A percentile compares a stretch with the other conserved stretches of the same genome.
These are phyloP conservation scores for Cystobasidium onofrii DNA, from an alignment of 768 basidiomycete species.

Conservation along the genomic window DNA sequence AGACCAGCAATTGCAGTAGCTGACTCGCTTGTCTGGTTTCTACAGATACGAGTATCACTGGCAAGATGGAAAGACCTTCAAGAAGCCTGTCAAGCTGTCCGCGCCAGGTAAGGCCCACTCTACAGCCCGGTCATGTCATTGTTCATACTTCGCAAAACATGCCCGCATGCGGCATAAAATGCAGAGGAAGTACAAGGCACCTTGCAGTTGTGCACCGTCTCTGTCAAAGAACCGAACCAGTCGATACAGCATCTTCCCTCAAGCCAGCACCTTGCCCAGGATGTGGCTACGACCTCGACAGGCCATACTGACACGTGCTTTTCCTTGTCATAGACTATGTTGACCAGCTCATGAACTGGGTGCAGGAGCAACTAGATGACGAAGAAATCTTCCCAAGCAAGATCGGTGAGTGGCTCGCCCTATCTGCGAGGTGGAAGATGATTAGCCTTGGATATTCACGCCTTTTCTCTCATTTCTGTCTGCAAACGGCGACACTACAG, in stretches of 20 bases:
- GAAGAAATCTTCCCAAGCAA: conserved; percentile 86
- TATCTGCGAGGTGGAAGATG: too few species aligned
- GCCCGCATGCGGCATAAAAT: too few species aligned
- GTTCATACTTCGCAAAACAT: too few species aligned
- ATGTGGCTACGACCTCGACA: neutral
- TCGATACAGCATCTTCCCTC: too few species aligned
- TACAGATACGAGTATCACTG: conserved; percentile 84
- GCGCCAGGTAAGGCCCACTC: conserved; percentile 59
- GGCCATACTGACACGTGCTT: conserved; percentile 42
- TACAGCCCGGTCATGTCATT: too few species aligned
- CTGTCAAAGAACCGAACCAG: too few species aligned
- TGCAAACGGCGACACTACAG: too few species aligned
- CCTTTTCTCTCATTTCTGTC: too few species aligned
- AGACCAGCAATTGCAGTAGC: neutral
- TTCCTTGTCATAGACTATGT: conserved; percentile 63
- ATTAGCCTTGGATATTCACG: too few species aligned
- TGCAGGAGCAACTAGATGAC: conserved; percentile 83
- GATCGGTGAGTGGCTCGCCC: conserved; percentile 72
- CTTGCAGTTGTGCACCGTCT: too few species aligned
- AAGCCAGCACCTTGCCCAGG: too few species aligned
- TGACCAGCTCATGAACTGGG: conserved; percentile 98
- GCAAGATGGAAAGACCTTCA: conserved; percentile 83
- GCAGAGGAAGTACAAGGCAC: too few species aligned
- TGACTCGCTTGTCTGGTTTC: neutral
- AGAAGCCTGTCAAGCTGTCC: conserved; percentile 82